Conservation (phyloP, 2,329 filamentous ascomycete genomes). For the Trichothecium roseum region DNA sequence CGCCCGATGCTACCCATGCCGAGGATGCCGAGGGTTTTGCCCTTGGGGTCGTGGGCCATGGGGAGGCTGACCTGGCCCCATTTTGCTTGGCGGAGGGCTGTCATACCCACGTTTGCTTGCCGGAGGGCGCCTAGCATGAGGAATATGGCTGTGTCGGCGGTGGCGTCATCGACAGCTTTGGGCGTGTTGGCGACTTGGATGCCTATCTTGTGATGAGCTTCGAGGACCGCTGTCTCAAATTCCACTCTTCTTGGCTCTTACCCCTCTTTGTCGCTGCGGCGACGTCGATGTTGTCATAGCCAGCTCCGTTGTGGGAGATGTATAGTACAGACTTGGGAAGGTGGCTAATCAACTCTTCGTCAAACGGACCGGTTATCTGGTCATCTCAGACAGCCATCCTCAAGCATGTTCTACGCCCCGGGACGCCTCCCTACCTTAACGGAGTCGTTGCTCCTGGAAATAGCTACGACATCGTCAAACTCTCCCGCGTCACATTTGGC, state of each 20-base stretch:
- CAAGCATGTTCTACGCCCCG: no score
- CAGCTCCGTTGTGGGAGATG: slow-evolving; percentile 31
- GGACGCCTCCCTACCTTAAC: slow-evolving; percentile 13
- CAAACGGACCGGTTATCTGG: slow-evolving; percentile 51
- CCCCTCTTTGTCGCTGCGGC: slow-evolving; percentile 40
- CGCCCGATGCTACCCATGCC: slow-evolving; percentile 38
- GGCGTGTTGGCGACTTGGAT: slow-evolving; percentile 60
- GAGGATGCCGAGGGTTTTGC: slow-evolving; percentile 34
- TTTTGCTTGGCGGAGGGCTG: slow-evolving; percentile 44
- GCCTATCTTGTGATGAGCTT: slow-evolving; percentile 22
- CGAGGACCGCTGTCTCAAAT: neutral
- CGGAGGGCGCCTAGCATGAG: slow-evolving; percentile 60
- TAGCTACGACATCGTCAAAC: neutral
- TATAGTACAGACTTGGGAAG: slow-evolving; percentile 29
- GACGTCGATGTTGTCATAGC: slow-evolving; percentile 63
- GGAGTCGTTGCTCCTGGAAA: neutral
- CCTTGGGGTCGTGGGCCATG: slow-evolving; percentile 24
- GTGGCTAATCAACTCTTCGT: slow-evolving; percentile 46
- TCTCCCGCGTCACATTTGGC: neutral
- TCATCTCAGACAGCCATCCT: slow-evolving; percentile 22
- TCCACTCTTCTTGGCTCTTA: slow-evolving; percentile 1
- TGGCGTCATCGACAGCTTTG: slow-evolving; percentile 57
- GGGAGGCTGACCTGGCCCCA: slow-evolving; percentile 39
- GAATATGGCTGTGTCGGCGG: slow-evolving; percentile 61
- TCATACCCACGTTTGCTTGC: slow-evolving; percentile 51